Evolutionary conservation across 768 basidiomycete species (phyloP).

Genomic region (Rhizopogon roseolus): DNA sequence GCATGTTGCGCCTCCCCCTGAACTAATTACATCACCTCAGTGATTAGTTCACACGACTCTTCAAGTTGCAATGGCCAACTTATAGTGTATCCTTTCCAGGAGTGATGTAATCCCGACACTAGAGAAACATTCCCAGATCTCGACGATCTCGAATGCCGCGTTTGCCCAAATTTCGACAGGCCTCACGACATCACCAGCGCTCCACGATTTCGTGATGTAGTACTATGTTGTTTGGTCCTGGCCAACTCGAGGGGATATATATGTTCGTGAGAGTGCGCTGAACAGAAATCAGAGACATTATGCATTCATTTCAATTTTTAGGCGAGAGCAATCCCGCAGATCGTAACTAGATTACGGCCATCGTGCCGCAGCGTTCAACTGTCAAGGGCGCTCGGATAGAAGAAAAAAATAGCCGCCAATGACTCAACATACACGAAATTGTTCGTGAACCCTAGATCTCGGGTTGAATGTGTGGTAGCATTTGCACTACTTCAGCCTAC

Average conservation of each 20-base stretch:
- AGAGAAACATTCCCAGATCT: neutral
- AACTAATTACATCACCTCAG: neutral
- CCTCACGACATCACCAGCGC: neutral
- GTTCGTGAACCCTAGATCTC: neutral
- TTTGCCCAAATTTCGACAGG: neutral
- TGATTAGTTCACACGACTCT: neutral
- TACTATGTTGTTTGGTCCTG: neutral
- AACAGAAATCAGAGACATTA: neutral
- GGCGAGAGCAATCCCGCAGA: neutral
- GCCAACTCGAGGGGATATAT: too few relatives aligned
- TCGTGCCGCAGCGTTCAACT: neutral
- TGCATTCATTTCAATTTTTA: neutral
- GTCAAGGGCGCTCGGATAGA: too few relatives aligned
- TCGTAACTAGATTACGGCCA: neutral
- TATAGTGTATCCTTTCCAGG: neutral
- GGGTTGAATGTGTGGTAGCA: neutral
- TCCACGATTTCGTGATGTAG: too few relatives aligned
- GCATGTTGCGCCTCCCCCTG: neutral
- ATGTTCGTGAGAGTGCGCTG: neutral
- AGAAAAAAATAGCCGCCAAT: neutral
- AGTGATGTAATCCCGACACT: constrained; percentile 1
- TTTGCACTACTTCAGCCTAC: neutral
- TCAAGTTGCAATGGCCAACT: neutral
- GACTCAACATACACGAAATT: neutral
- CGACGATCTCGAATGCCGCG: neutral